Base-by-base conservation (phyloP, 805 yeast species). In the Starmerella asiatica region DNA sequence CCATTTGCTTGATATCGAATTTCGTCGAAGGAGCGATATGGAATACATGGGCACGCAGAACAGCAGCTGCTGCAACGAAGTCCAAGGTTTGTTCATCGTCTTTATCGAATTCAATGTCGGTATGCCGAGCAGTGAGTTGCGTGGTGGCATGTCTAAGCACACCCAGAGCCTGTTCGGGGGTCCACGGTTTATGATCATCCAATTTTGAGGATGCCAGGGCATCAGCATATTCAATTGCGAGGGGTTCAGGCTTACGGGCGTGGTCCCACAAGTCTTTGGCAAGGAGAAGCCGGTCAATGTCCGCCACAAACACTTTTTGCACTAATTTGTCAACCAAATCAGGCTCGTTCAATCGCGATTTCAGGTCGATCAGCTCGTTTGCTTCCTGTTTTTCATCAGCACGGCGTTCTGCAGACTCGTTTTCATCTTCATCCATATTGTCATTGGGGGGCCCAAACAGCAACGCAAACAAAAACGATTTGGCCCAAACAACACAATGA, bases 401-500 rank as follows among this genome's bases (percentile, higher is more conserved):
- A 32, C 73, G 64, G 42, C 79, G 67, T 33, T 72, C 76, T 26
- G 76, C 70, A 50, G 79, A 86, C 18, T 70, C 72, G 32, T 70
- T 65, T 52, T 77, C 76, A 24, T 73, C 76, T 5, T 79, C 73
- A 26, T 81, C 88, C 42, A 71, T 61, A 5, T 63, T 67, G 3
- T 16, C n/a, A 3, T 29, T 38, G 6, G 58, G 65, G 9, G 56
- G 55, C 20, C 67, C 69, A 27, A 85, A 88, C 28, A 91, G 63
- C 54, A 84, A 93, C 19, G 73, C 68, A 55, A 91, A 85, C 37
- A 91, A 61, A 54, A 83, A 93, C 51, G 80, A 83, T 56, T 91
- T 91, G 7, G 96, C 93, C 99, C 99, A 91, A 1, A 93, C 94
- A 20, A 91, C 78, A 58, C 95, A 85, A 56, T 91, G 99, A 5